A percentile compares a stretch with the other conserved stretches of the same genome.
Evolutionary conservation across 306 rosid genomes (phyloP).

Genomic region (Dryas drummondii): DNA sequence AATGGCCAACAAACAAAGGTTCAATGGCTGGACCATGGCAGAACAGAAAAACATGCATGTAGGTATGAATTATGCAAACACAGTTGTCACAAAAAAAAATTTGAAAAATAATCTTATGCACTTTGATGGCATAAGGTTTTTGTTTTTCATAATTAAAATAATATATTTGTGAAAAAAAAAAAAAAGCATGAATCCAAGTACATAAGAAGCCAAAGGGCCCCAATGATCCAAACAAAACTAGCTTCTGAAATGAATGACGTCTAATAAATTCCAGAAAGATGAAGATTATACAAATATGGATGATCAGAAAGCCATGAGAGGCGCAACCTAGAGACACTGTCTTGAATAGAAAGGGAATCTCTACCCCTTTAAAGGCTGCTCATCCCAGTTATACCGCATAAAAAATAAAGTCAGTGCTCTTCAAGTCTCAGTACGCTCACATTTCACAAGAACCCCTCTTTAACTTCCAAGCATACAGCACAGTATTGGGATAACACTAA

Average conservation of each 20-base stretch:
- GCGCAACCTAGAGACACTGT: neutral
- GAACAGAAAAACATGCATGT: neutral
- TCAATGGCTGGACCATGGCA: neutral
- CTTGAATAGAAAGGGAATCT: neutral
- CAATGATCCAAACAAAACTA: no score
- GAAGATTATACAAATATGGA: neutral
- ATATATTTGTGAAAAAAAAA: neutral
- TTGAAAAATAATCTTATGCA: neutral
- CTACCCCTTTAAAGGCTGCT: neutral
- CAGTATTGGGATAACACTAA: neutral
- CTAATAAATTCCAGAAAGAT: neutral
- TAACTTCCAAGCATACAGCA: slow-evolving; percentile 2
- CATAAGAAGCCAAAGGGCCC: no score
- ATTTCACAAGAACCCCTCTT: neutral
- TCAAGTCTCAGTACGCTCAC: neutral
- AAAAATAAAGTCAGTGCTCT: no score
- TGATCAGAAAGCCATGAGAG: neutral
- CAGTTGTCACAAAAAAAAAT: neutral
- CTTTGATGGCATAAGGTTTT: neutral
- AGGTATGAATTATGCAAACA: neutral
- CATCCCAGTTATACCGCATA: no score
- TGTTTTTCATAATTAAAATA: neutral
- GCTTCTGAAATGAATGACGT: no score
- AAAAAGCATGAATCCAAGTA: neutral
- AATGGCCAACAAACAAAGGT: neutral